These are phyloP conservation scores for Gloeostereum incarnatum DNA, from an alignment of 768 basidiomycete species.

Conservation along the genomic window DNA sequence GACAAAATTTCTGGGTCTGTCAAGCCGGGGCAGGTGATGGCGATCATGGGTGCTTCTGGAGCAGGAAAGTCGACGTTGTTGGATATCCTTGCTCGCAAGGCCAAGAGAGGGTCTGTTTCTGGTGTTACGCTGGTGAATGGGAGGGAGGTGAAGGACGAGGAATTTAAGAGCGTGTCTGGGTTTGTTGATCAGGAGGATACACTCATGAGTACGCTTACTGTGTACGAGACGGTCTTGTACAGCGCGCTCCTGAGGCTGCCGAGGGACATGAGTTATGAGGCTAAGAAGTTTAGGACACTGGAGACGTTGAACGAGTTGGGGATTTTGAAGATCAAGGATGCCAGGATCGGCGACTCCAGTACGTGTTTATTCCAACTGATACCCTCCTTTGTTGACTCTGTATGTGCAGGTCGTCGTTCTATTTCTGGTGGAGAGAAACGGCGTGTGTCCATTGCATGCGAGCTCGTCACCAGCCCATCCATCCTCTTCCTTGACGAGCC, in stretches of 20 bases:
- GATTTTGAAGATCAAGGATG: conserved; percentile 83
- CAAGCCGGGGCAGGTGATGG: conserved; percentile 85
- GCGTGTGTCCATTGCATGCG: conserved; percentile 94
- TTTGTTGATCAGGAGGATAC: conserved; percentile 99
- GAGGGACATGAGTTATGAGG: conserved; percentile 88
- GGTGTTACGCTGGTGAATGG: conserved; percentile 86
- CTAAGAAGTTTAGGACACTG: conserved; percentile 90
- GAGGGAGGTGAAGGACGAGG: conserved; percentile 55
- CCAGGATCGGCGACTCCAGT: conserved; percentile 85
- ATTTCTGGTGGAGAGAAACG: conserved; percentile 98
- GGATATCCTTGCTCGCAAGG: conserved; percentile 89
- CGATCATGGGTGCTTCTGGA: conserved; percentile 95
- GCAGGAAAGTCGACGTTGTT: conserved; percentile 96
- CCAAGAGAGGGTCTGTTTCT: conserved; percentile 68
- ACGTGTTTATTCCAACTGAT: conserved; percentile 20
- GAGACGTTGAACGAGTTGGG: conserved; percentile 97
- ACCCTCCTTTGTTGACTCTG: neutral
- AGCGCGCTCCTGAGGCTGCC: conserved; percentile 87
- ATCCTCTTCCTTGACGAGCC: conserved; percentile 97
- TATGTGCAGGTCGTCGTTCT: conserved; percentile 59
- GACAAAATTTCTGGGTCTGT: conserved; percentile 75
- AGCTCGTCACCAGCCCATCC: conserved; percentile 93
- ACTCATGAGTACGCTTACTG: conserved; percentile 92
- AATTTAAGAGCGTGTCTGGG: conserved; percentile 82
- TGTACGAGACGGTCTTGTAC: conserved; percentile 95